Evolutionary conservation across 140 eudicot species (phyloP), one percentile per base, ranked within the genome.

Genomic region (Cichorium intybus): DNA sequence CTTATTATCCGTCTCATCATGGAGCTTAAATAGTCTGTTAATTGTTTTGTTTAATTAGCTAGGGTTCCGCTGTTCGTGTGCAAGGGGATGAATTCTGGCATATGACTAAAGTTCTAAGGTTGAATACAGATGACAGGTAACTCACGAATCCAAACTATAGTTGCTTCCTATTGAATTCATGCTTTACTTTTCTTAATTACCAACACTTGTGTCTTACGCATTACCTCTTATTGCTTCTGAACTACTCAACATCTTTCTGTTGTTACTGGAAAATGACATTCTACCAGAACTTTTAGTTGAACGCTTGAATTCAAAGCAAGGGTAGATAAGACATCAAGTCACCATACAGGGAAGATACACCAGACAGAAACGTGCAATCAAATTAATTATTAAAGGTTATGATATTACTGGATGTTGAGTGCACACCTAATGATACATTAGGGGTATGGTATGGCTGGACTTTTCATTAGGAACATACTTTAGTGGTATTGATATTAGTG

Each of bases 41-140:
- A 24, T 31, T 47, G 10, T 6, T 69, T 23, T 63, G 33, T 72
- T 57, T 23, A 23, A 21, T 69, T 34, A 16, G 51, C 69, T 84
- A 93, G 99, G 99, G 97, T 26, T 79, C 81, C 33, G 55, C 56
- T 69, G 87, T 92, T 55, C 90, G 90, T 23, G 85, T 88, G 12
- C 66, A 75, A 80, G 99, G 99, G 24, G 99, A 93, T 77, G 99
- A 93, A 48, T 85, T 88, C 68, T 93, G 97, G 97, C 99, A 93
- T 77, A 93, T 88, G 97, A 83, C 88, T 58, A 88, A 80, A 73
- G 99, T 93, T 52, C 72, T 93, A 18, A 75, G 99, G 66, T 72
- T 93, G 64, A 79, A 50, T 35, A 47, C 78, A 5, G 53, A 83
- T 62, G 99, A 93, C 70, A 93, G 97, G 99, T 85, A 78, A 45